Evolutionary conservation across 805 yeast species (phyloP).

Genomic region (Schwanniomyces occidentalis): DNA sequence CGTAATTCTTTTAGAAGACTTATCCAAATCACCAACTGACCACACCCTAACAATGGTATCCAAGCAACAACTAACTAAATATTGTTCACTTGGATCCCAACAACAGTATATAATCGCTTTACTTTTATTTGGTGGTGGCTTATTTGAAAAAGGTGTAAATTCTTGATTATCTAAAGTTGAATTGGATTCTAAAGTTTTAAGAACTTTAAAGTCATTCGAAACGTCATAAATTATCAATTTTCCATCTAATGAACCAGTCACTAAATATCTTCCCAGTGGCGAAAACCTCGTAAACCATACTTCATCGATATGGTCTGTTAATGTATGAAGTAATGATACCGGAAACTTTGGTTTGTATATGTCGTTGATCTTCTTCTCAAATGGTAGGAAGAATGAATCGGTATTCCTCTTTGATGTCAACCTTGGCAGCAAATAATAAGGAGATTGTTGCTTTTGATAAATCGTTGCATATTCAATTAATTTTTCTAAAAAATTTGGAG

Average conservation of each 20-base stretch:
- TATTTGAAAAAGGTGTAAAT: constrained; percentile 25
- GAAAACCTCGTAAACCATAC: constrained; percentile 85
- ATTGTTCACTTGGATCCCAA: constrained; percentile 74
- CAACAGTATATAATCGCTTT: constrained; percentile 60
- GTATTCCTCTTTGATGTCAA: constrained; percentile 5
- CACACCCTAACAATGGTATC: constrained; percentile 72
- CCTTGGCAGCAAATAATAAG: constrained; percentile 31
- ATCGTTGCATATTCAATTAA: constrained; percentile 21
- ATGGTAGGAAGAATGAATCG: constrained; percentile 13
- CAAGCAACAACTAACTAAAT: constrained; percentile 68
- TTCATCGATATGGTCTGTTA: constrained; percentile 63
- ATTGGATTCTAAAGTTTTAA: constrained; percentile 30
- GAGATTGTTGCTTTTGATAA: constrained; percentile 24
- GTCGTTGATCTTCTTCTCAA: constrained; percentile 12
- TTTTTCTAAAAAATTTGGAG: constrained; percentile 21
- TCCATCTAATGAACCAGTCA: constrained; percentile 74
- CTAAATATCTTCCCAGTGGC: constrained; percentile 71
- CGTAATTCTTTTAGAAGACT: constrained; percentile 20
- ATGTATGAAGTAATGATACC: constrained; percentile 42
- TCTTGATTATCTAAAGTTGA: constrained; percentile 24
- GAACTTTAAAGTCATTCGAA: constrained; percentile 35
- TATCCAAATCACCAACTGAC: constrained; percentile 46
- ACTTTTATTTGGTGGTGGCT: constrained; percentile 23
- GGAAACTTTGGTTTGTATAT: constrained; percentile 42
- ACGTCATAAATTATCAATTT: constrained; percentile 67